phyloP scores from a whole-genome alignment of 805 yeast genomes.

The Soucietia sequanensis region DNA sequence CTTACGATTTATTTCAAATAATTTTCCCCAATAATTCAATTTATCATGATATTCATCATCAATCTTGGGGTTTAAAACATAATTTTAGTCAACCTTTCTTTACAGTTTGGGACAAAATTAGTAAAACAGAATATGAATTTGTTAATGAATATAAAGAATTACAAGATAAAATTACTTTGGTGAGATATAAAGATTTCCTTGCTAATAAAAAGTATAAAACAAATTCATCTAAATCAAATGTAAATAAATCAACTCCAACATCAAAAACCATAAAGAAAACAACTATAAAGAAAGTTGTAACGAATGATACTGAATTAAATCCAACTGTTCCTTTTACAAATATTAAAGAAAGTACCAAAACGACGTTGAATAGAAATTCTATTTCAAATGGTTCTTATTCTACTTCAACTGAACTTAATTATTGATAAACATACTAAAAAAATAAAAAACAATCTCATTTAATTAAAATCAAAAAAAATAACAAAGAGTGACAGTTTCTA shows the following conservation, averaged over 20 bases:
- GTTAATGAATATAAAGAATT: slow-evolving; percentile 60
- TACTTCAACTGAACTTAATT: no score
- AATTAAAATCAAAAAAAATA: no score
- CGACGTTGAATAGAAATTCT: no score
- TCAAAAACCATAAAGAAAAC: neutral
- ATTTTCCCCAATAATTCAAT: slow-evolving; percentile 93
- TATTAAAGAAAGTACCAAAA: no score
- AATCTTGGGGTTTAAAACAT: slow-evolving; percentile 88
- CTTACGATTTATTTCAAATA: slow-evolving; percentile 86
- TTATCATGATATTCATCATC: slow-evolving; percentile 97
- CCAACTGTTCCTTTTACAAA: no score
- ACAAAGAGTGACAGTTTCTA: no score
- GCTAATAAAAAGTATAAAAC: slow-evolving; percentile 23
- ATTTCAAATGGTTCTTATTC: no score
- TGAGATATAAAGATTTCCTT: slow-evolving; percentile 61
- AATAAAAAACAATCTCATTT: no score
- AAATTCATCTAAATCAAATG: no score
- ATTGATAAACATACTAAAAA: no score
- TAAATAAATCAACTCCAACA: neutral
- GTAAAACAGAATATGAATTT: slow-evolving; percentile 67
- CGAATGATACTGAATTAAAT: no score
- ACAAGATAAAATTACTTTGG: slow-evolving; percentile 67
- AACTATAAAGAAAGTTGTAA: no score
- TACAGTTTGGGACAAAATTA: slow-evolving; percentile 82
- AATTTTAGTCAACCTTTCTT: slow-evolving; percentile 97